Base-by-base conservation (phyloP, 106 monocot genomes). In the Xerophyta viscosa region DNA sequence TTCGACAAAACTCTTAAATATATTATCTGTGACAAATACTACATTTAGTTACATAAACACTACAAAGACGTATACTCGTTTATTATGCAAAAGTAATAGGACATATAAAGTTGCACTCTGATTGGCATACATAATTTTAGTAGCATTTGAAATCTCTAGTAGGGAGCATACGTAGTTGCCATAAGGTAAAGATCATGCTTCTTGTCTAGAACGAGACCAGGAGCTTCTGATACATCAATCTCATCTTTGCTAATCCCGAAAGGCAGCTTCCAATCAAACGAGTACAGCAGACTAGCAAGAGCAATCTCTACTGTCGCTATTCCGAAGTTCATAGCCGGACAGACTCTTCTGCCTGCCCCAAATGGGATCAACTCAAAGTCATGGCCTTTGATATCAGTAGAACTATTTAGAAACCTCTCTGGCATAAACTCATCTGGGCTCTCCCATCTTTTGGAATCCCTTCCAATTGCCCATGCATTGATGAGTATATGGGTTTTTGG, bases 181-280 rank as follows among this genome's bases (percentile, higher is more conserved):
- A 17, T 12, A 10, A 50, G 12, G 24, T 20, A 9, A 5, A 50
- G 21, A 15, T 24, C 10, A 50, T 24, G 1, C n/a, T 49, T 62
- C 31, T 24, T 62, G 8, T 21, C 7, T 0, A 24, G 0, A 2
- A 24, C 15, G 15, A 49, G 3, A 2, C 61, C 48, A 4, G 15
- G 45, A 13, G 22, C 13, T 27, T 62, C 61, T 5, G 3, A 24
- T 49, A 62, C 37, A 33, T 49, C 48, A 6, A 62, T 5, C 21
- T 48, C 29, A n/a, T n/a, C n/a, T n/a, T n/a, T n/a, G n/a, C n/a
- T n/a, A n/a, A n/a, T n/a, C n/a, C n/a, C n/a, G n/a, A 20, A 33
- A 12, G 61, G 61, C 3, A 62, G 21, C 14, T 31, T 27, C 61
- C 61, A 62, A 49, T 62, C 61, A 62, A 62, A 62, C 3, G 17